Conservation (phyloP, 495 filamentous ascomycete species). For the Aspergillus hancockii region DNA sequence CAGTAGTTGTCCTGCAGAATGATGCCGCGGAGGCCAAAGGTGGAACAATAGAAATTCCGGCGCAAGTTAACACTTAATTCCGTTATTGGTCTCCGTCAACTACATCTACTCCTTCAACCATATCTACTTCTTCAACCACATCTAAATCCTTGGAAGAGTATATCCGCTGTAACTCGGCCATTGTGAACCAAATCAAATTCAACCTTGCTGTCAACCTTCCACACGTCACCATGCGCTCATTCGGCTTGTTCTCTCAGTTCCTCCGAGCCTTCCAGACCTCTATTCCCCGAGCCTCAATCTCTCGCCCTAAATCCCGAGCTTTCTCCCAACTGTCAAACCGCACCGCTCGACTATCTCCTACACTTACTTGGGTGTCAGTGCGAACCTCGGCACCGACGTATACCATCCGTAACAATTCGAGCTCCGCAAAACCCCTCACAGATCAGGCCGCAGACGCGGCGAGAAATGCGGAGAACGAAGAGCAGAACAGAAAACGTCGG, state of each 20-base stretch:
- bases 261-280: constrained; percentile 19
- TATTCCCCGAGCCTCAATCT: constrained; percentile 18
- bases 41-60: constrained; percentile 30
- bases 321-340: constrained; percentile 19
- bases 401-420: constrained; percentile 33
- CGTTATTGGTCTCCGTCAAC: not conserved
- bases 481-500: constrained; percentile 35
- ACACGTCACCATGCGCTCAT: constrained; percentile 12
- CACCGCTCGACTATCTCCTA: constrained; percentile 9
- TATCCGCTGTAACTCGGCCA: not conserved
- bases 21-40: constrained; percentile 20
- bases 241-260: constrained; percentile 13
- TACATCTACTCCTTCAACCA: no score
- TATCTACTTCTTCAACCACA: no score
- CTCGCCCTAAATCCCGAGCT: constrained; percentile 16
- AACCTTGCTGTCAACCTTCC: not conserved
- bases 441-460: constrained; percentile 25
- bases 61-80: constrained; percentile 17
- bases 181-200: not conserved
- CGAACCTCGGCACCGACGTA: constrained; percentile 3
- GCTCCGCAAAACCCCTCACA: constrained; percentile 31
- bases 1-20: not conserved
- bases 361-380: not conserved
- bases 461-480: constrained; percentile 32
- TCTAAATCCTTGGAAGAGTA: not conserved